These are phyloP conservation scores for Geotrichum aggregatum DNA, from an alignment of 1,139 yeast species.

Conservation along the genomic window DNA sequence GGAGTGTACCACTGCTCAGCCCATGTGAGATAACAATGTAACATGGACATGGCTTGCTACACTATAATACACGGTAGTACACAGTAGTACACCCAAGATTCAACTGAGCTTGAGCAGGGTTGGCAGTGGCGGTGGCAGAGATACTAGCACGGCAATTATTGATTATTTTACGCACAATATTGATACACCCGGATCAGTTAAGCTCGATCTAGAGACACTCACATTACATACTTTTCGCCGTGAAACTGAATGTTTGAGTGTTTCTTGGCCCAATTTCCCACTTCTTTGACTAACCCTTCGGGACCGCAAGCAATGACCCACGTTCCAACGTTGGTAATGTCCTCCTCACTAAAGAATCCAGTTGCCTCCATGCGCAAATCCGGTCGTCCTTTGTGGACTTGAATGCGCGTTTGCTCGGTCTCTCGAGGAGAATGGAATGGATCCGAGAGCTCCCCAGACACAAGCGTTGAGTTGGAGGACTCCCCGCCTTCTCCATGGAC, in stretches of 20 bases:
- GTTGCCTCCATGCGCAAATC: constrained; percentile 24
- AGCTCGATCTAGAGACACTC: no score
- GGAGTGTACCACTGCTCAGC: no score
- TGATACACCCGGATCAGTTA: no score
- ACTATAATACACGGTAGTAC: no score
- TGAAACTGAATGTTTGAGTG: constrained; percentile 41
- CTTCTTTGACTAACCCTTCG: constrained; percentile 47
- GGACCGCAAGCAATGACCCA: constrained; percentile 80
- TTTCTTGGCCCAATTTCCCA: constrained; percentile 43
- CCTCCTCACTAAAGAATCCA: constrained; percentile 23
- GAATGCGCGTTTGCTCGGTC: constrained; percentile 22
- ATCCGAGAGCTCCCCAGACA: not conserved
- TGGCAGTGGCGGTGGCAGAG: no score
- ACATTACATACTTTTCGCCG: constrained; percentile 41
- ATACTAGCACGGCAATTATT: no score
- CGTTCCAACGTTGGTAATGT: constrained; percentile 37
- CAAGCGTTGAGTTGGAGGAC: not conserved
- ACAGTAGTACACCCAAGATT: no score
- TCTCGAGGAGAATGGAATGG: no score
- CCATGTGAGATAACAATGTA: no score
- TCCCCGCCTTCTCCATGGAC: not conserved
- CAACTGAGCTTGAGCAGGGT: no score
- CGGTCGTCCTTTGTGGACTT: constrained; percentile 34
- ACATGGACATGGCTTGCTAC: no score
- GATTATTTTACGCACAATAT: no score